Percentiles rank a stretch among this genome's conserved stretches.
phyloP scores from a whole-genome alignment of 441 rosid species.

The Pelargonium exstipulatum region DNA sequence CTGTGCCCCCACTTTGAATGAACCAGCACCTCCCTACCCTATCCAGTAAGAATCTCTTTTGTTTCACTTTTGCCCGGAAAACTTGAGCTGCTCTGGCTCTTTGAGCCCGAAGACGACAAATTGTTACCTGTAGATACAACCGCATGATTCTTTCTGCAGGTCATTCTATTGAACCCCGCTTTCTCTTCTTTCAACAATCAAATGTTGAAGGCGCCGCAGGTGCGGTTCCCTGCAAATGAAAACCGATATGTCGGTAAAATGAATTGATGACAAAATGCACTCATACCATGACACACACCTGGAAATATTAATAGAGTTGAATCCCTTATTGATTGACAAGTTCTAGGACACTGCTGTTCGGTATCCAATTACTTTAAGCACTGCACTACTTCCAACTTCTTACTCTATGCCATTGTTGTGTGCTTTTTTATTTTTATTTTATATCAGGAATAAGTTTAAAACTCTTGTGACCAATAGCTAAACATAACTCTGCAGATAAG shows the following conservation, averaged over 20 bases:
- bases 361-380: not conserved
- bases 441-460: not conserved
- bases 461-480: not conserved
- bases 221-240: constrained; percentile 61
- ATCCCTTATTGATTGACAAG: not conserved
- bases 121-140: constrained; percentile 28
- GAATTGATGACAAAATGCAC: not conserved
- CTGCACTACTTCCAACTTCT: not conserved
- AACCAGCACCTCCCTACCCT: constrained; percentile 49
- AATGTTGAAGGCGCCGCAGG: constrained; percentile 45
- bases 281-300: not conserved
- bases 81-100: constrained; percentile 44
- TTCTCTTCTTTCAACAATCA: constrained; percentile 40
- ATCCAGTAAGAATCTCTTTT: constrained; percentile 5
- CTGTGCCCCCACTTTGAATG: constrained; percentile 91
- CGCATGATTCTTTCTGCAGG: constrained; percentile 22
- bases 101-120: constrained; percentile 43
- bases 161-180: constrained; percentile 1
- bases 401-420: not conserved
- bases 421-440: not conserved
- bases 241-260: not conserved
- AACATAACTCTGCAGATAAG: not conserved
- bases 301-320: not conserved
- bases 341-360: not conserved
- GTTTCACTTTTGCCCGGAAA: constrained; percentile 22